phyloP scores from a whole-genome alignment of 495 filamentous ascomycete genomes.

The Talaromyces trachyspermus region DNA sequence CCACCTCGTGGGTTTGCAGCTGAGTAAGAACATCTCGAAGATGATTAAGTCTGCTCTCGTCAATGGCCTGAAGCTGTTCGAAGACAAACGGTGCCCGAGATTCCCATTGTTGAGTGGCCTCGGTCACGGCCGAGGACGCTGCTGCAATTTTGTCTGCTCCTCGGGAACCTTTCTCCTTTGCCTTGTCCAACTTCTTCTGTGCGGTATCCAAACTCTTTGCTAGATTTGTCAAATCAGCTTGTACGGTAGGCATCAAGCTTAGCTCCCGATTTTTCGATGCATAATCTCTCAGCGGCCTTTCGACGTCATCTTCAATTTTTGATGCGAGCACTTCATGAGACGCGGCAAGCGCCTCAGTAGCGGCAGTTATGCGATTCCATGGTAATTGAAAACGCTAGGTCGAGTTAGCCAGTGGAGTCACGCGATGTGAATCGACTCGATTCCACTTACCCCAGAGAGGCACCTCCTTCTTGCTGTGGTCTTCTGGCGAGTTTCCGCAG shows the following conservation, averaged over 20 bases:
- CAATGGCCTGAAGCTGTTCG: conserved; percentile 84
- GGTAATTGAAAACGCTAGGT: conserved; percentile 78
- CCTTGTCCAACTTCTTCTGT: conserved; percentile 81
- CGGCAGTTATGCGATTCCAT: conserved; percentile 84
- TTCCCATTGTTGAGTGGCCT: conserved; percentile 79
- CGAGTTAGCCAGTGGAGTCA: not conserved
- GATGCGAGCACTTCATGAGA: conserved; percentile 78
- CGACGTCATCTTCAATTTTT: conserved; percentile 86
- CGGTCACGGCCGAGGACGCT: conserved; percentile 67
- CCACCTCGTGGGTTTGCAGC: conserved; percentile 84
- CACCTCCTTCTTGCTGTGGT: conserved; percentile 61
- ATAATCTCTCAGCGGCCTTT: conserved; percentile 72
- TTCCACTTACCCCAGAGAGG: conserved; percentile 70
- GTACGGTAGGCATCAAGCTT: conserved; percentile 74
- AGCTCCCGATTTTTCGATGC: conserved; percentile 69
- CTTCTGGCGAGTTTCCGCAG: conserved; percentile 70
- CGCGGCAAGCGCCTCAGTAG: conserved; percentile 70
- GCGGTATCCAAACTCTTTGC: conserved; percentile 80
- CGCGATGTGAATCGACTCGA: not conserved
- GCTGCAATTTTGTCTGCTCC: conserved; percentile 73
- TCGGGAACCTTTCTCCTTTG: conserved; percentile 70
- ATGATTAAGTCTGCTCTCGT: conserved; percentile 85
- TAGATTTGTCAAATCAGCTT: conserved; percentile 68
- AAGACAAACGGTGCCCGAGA: conserved; percentile 94
- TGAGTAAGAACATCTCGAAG: conserved; percentile 90